Percentiles rank a stretch among this genome's conserved stretches.
Evolutionary conservation across 352 stramenopile species (phyloP).

Genomic region (Chrysophaeum taylorii): DNA sequence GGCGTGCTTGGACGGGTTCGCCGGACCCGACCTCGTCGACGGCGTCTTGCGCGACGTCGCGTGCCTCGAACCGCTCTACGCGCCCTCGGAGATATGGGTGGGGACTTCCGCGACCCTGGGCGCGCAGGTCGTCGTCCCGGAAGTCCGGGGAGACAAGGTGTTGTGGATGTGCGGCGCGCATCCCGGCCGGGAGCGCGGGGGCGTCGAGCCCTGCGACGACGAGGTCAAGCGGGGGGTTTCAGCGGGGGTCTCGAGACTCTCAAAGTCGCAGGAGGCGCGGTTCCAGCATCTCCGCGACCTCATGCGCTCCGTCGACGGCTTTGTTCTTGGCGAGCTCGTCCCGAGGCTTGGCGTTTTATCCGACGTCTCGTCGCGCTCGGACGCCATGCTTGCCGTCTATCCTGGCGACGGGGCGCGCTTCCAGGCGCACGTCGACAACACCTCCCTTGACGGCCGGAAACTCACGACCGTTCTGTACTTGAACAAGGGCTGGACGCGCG

Average conservation of each 20-base stretch:
- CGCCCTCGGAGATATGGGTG: slow-evolving; percentile 31
- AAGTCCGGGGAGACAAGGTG: slow-evolving; percentile 28
- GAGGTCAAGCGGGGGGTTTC: slow-evolving; percentile 10
- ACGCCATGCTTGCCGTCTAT: slow-evolving; percentile 32
- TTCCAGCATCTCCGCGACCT: slow-evolving; percentile 23
- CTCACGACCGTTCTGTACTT: slow-evolving; percentile 29
- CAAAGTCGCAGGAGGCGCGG: slow-evolving; percentile 2
- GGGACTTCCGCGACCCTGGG: slow-evolving; percentile 22
- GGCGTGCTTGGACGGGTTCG: slow-evolving; percentile 15
- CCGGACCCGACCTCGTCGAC: slow-evolving; percentile 1
- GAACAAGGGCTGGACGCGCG: slow-evolving; percentile 22
- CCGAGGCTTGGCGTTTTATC: slow-evolving; percentile 4
- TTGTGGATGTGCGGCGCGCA: slow-evolving; percentile 34
- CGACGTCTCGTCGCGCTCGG: slow-evolving; percentile 16
- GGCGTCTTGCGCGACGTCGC: slow-evolving; percentile 18
- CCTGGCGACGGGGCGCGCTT: slow-evolving; percentile 27
- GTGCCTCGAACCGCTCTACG: slow-evolving; percentile 25
- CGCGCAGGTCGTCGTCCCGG: slow-evolving; percentile 26
- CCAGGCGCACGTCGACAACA: slow-evolving; percentile 35
- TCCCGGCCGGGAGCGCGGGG: slow-evolving; percentile 6
- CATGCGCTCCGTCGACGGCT: slow-evolving; percentile 22
- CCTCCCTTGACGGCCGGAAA: slow-evolving; percentile 23
- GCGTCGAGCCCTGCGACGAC: slow-evolving; percentile 25
- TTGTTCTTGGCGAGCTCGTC: slow-evolving; percentile 22
- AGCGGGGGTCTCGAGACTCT: neutral